Base-by-base conservation (phyloP, 108 stramenopile species). In the Skeletonema marinoi region DNA sequence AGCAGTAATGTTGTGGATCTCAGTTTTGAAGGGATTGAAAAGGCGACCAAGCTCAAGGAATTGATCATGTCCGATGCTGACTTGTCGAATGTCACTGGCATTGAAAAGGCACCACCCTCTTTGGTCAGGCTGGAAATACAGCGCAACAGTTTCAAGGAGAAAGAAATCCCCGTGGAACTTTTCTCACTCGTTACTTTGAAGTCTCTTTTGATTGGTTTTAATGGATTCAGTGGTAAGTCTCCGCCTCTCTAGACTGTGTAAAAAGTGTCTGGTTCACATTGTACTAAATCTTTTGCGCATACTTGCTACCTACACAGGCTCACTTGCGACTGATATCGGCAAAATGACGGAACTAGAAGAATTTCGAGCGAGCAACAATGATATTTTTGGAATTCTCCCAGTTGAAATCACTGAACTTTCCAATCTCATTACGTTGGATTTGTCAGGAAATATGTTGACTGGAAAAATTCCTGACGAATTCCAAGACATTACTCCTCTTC, bases 391-490 rank as follows among this genome's bases (percentile, higher is more conserved):
- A n/a, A 81, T 87, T 19, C 75, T 91, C 42, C 90, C 90, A 8
- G 36, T 25, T 9, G 73, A 71, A 44, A 69, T 88, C 6, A 56
- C 77, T 31, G 16, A 75, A 41, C 35, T 86, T 6, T 66, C 78
- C 12, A 41, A 81, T 16, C 73, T 87, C 42, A 66, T 14, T n/a
- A 83, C 72, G 31, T 61, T 83, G 36, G 72, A 64, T 31, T 29
- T 84, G 71, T 76, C 87, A 3, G 86, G 78, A 32, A 93, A 93
- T 74, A 86, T 80, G 41, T 66, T 93, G 60, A 86, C 71, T 51
- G 93, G 93, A 25, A 70, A 85, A 38, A 86, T 93, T 41, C 93
- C 93, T 4, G 65, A 65, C 9, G 81, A 81, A 17, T 63, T 93
- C 63, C 90, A 89, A 29, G 32, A 83, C 35, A 85, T 92, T 6